Conservation (phyloP, 148 eudicot genomes). For the Persicaria maculosa region DNA sequence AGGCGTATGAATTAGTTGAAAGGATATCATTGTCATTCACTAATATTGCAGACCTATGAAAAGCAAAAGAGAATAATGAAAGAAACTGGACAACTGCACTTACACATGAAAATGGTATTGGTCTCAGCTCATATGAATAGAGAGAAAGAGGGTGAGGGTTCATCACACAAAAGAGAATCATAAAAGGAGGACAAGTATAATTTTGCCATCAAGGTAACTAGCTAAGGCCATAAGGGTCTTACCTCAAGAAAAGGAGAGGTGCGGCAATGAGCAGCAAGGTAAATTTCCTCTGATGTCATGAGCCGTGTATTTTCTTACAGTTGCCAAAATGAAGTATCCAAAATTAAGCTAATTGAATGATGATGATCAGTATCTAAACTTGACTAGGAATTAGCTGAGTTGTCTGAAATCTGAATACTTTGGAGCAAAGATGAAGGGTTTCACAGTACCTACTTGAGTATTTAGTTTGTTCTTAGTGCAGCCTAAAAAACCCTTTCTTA, state of each 20-base stretch:
- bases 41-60: not conserved
- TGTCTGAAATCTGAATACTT: not conserved
- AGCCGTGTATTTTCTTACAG: not conserved
- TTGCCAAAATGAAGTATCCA: too few species aligned
- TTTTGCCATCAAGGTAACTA: too few species aligned
- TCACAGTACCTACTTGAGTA: not conserved
- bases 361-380: not conserved
- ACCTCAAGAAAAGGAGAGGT: too few species aligned
- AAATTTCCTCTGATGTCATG: too few species aligned
- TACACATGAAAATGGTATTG: not conserved
- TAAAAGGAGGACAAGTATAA: not conserved
- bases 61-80: not conserved
- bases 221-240: too few species aligned
- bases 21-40: not conserved
- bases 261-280: too few species aligned
- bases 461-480: not conserved
- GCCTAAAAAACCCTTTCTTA: not conserved
- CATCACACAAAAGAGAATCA: not conserved
- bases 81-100: not conserved
- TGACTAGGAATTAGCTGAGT: too few species aligned
- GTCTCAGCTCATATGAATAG: not conserved
- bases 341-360: not conserved
- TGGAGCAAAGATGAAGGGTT: not conserved
- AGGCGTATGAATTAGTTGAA: not conserved
- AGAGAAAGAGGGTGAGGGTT: not conserved